Percentiles rank a stretch among this genome's conserved stretches.
Evolutionary conservation across 2,329 filamentous ascomycete species (phyloP).

Genomic region (Aspergillus quadrilineatus): DNA sequence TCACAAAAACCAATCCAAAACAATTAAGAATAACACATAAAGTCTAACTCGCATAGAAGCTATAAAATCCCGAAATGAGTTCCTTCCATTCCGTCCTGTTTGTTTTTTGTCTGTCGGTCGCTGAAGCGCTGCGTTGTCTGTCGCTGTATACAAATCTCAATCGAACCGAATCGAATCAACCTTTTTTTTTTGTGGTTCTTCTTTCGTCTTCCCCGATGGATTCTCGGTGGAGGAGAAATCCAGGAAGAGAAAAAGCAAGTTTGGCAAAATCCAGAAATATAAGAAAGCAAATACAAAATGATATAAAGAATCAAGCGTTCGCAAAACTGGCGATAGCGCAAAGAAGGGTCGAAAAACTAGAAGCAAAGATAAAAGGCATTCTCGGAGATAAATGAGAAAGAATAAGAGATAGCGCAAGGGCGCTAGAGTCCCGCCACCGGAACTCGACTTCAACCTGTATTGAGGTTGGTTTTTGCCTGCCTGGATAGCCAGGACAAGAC

Average conservation of each 20-base stretch:
- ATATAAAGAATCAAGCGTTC: conserved; percentile 6
- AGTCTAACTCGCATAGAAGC: not conserved
- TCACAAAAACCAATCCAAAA: conserved; percentile 2
- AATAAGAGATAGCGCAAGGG: not conserved
- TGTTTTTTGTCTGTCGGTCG: not conserved
- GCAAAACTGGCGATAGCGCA: not conserved
- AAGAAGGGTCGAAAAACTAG: not conserved
- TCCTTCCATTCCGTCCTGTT: conserved; percentile 4
- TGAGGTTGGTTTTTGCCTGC: not conserved
- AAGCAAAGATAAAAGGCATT: not conserved
- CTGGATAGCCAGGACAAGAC: not conserved
- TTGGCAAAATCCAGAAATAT: not conserved
- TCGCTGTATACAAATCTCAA: conserved; percentile 5
- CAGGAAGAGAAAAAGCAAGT: not conserved
- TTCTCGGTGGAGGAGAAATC: not conserved
- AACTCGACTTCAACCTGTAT: not conserved
- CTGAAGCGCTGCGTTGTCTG: not conserved
- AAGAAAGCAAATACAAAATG: conserved; percentile 5
- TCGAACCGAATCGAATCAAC: not conserved
- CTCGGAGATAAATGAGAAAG: not conserved
- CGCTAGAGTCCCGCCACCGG: not conserved
- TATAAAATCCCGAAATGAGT: conserved; percentile 7
- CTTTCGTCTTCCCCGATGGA: not conserved
- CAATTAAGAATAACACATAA: not conserved
- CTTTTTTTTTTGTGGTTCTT: not conserved